Conservation (phyloP, 345 rosid species). For the Populus deltoides region DNA sequence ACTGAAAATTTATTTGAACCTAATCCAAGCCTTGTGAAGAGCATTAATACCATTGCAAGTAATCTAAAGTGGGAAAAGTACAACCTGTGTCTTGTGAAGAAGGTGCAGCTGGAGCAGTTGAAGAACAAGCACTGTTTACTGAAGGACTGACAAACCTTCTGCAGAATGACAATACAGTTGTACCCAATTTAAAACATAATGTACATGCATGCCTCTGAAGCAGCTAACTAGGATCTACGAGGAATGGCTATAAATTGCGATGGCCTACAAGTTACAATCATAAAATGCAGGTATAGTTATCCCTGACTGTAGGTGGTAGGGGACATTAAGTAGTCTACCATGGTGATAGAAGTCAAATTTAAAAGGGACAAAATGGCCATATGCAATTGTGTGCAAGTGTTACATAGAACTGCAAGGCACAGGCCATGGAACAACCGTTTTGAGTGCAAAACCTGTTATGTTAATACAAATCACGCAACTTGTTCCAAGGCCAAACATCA, state of each 20-base stretch:
- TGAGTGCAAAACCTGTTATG: too few relatives aligned
- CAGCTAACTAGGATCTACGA: neutral
- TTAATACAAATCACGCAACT: too few relatives aligned
- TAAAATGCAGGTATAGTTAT: neutral
- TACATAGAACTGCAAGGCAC: neutral
- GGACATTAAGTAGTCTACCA: neutral
- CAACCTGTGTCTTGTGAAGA: slow-evolving; percentile 44
- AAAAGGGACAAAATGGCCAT: neutral
- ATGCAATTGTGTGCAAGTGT: neutral
- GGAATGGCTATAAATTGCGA: neutral
- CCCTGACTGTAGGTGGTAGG: neutral
- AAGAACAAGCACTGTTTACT: slow-evolving; percentile 21
- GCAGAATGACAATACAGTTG: slow-evolving; percentile 18
- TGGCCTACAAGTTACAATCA: neutral
- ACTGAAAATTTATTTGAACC: neutral
- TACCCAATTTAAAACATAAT: slow-evolving; percentile 13
- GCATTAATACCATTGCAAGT: neutral
- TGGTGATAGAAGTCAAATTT: neutral
- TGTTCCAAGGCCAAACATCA: too few relatives aligned
- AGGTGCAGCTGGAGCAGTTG: slow-evolving; percentile 24
- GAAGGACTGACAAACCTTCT: slow-evolving; percentile 56
- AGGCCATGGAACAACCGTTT: too few relatives aligned
- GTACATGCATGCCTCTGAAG: neutral
- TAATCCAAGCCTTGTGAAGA: neutral
- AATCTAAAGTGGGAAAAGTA: neutral